These are phyloP conservation scores for Schizochytrium sp. DNA, from an alignment of 108 stramenopile genomes.

Conservation along the genomic window DNA sequence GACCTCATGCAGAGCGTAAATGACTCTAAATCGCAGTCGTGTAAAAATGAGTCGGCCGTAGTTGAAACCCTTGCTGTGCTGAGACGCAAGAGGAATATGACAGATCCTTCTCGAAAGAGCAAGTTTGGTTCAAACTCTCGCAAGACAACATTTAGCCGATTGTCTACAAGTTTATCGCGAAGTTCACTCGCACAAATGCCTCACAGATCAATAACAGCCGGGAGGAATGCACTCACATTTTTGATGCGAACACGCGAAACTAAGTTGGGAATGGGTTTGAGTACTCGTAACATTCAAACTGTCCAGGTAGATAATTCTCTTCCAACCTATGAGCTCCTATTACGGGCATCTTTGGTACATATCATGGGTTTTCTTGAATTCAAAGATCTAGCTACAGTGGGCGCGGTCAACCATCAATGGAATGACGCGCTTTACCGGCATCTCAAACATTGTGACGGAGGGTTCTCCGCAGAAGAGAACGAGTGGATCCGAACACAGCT, in stretches of 20 bases:
- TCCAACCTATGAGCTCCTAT: background rate
- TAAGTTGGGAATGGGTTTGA: no score
- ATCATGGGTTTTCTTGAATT: background rate
- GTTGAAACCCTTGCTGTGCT: no score
- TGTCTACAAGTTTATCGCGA: no score
- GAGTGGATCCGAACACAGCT: conserved; percentile 25
- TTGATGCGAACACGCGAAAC: background rate
- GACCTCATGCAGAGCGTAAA: no score
- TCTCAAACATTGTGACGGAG: background rate
- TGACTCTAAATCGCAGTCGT: no score
- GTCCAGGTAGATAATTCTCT: background rate
- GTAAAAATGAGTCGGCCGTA: no score
- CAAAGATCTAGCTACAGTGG: background rate
- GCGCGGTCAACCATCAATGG: background rate
- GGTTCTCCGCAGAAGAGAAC: conserved; percentile 2
- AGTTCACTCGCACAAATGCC: no score
- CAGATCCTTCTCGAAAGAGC: no score
- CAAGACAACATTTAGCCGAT: no score
- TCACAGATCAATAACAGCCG: background rate
- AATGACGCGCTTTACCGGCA: background rate
- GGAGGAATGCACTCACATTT: background rate
- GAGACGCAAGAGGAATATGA: no score
- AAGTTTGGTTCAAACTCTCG: no score
- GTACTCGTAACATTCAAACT: background rate
- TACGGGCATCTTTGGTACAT: background rate